Base-by-base conservation (phyloP, 371 early-diverging fungal genomes). In the Sporodiniella umbellata region DNA sequence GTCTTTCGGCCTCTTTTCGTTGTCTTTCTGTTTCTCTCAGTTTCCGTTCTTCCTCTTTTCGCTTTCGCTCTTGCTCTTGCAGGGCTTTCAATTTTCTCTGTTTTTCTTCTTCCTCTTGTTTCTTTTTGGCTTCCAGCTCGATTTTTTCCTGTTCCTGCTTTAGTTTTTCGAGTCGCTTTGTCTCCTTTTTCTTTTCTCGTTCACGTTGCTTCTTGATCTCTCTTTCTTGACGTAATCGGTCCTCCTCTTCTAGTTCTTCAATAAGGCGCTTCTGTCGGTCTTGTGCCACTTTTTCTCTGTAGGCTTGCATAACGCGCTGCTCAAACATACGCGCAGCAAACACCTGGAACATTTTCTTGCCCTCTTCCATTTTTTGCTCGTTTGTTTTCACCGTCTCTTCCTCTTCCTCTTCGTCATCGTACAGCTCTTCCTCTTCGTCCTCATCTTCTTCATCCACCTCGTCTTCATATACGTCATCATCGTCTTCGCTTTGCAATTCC, bases 281-380 rank as follows among this genome's bases (percentile, higher is more conserved):
- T 37, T 78, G 81, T 2, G 90, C 89, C 8, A 90, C 83, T 74
- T 92, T 92, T 66, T 95, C 95, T 18, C 91, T 82, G 58, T 92
- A 95, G 1, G 94, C 91, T 21, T 83, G 80, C 31, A 93, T 66
- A 1, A 94, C 94, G 8, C 94, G 85, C 55, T 94, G 93, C 64
- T 94, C 95, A 78, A 95, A 93, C 84, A 94, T 88, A 28, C 89
- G 85, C 22, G 95, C 94, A 1, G 93, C 93, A 75, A 94, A 92
- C 21, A 92, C 86, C 58, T 93, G 93, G 60, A 95, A 94, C 86
- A 91, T 91, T 12, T 85, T 80, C n/a, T 93, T 83, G 0, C 91
- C 90, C 58, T 92, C 92, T 53, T 92, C 92, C 78, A 90, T 87
- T 17, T 90, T 82, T 54, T 87, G 88, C 58, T 91, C 92, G 47